phyloP scores from a whole-genome alignment of 106 monocot genomes.

The Acorus calamus region DNA sequence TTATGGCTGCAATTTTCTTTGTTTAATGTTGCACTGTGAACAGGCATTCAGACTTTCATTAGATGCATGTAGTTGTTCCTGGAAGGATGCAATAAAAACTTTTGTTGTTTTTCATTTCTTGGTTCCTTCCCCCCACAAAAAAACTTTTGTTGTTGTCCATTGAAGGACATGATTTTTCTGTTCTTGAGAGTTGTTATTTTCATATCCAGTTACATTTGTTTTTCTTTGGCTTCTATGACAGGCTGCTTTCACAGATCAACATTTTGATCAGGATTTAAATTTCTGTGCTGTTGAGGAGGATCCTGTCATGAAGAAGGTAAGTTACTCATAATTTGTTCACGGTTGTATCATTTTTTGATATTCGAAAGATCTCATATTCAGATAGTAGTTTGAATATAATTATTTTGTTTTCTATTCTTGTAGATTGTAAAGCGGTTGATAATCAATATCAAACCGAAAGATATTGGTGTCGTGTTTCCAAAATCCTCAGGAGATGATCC shows the following conservation, averaged over 20 bases:
- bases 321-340: slow-evolving; percentile 2
- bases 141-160: too few relatives aligned
- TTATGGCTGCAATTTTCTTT: neutral
- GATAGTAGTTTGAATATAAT: neutral
- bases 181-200: too few relatives aligned
- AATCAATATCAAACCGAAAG: slow-evolving; percentile 81
- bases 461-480: slow-evolving; percentile 56
- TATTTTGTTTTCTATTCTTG: slow-evolving; percentile 5
- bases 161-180: too few relatives aligned
- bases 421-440: slow-evolving; percentile 73
- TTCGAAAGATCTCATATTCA: too few relatives aligned
- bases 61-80: too few relatives aligned
- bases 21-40: too few relatives aligned
- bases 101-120: too few relatives aligned
- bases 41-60: too few relatives aligned
- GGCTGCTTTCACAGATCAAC: slow-evolving; percentile 67
- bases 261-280: slow-evolving; percentile 94
- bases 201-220: neutral
- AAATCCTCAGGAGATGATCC: slow-evolving; percentile 74
- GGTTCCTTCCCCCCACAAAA: too few relatives aligned
- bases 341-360: neutral
- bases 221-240: slow-evolving; percentile 12
- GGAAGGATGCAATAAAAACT: too few relatives aligned
- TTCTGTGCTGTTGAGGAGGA: slow-evolving; percentile 95
- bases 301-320: slow-evolving; percentile 91